Conservation (phyloP, 192 early-diverging fungal genomes). For the Dissophora globulifera region DNA sequence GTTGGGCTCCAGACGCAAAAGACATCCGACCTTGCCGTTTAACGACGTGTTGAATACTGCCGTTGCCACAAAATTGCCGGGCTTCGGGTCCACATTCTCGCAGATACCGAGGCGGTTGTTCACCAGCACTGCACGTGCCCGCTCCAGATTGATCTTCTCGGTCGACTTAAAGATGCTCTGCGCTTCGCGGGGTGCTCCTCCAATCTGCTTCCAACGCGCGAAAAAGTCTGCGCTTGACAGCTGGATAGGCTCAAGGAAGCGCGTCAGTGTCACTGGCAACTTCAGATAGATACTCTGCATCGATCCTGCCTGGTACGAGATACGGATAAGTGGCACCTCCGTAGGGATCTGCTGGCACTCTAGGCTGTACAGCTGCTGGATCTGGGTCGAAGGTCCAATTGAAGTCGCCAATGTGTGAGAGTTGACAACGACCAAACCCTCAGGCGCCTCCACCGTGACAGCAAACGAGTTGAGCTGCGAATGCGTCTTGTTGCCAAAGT, state of each 20-base stretch:
- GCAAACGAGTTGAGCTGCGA: constrained; percentile 71
- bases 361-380: constrained; percentile 86
- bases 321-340: constrained; percentile 70
- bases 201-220: constrained; percentile 94
- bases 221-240: constrained; percentile 87
- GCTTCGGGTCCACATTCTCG: constrained; percentile 87
- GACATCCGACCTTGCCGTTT: constrained; percentile 89
- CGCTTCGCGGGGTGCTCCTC: constrained; percentile 83
- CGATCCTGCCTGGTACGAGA: constrained; percentile 74
- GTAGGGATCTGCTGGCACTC: constrained; percentile 73
- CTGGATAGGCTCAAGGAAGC: constrained; percentile 88
- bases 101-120: constrained; percentile 81
- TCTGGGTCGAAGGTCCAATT: constrained; percentile 74
- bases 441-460: constrained; percentile 63
- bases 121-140: constrained; percentile 66
- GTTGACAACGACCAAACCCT: constrained; percentile 58
- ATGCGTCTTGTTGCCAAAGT: constrained; percentile 89
- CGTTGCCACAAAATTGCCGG: constrained; percentile 89
- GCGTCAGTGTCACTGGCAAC: constrained; percentile 83
- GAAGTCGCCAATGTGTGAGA: constrained; percentile 69
- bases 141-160: constrained; percentile 64
- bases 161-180: constrained; percentile 76
- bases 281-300: constrained; percentile 65
- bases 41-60: constrained; percentile 82
- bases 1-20: constrained; percentile 91